Percentiles rank a stretch among this genome's conserved stretches.
Conservation (phyloP, 129 eudicot genomes). For the Apium graveolens region DNA sequence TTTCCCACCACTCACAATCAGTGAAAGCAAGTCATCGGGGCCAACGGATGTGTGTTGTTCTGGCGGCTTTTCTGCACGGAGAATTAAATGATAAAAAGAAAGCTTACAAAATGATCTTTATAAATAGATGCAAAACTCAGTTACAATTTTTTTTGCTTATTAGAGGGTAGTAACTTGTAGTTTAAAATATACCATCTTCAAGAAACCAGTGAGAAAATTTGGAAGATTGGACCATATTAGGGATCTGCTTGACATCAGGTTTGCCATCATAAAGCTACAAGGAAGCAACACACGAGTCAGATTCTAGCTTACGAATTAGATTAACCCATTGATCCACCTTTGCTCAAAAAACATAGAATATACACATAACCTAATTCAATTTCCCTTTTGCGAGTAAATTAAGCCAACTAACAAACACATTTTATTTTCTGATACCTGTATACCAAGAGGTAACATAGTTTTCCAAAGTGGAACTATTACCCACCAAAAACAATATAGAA, state of each 20-base stretch:
- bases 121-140: neutral
- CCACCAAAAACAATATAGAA: no score
- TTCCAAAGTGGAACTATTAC: no score
- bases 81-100: neutral
- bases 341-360: neutral
- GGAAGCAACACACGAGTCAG: neutral
- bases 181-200: conserved; percentile 53
- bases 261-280: conserved; percentile 38
- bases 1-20: conserved; percentile 66
- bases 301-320: neutral
- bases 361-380: neutral
- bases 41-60: conserved; percentile 37
- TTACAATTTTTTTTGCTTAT: neutral
- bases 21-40: conserved; percentile 63
- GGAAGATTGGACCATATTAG: conserved; percentile 47
- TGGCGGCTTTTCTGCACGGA: conserved; percentile 42
- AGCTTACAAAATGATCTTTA: neutral
- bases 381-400: neutral
- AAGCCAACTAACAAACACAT: neutral
- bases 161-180: neutral
- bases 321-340: neutral
- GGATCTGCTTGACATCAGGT: conserved; percentile 47
- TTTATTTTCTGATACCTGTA: no score
- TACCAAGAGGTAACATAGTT: no score
- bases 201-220: conserved; percentile 83